Percentiles rank a stretch among this genome's conserved stretches.
Conservation (phyloP, 2,329 filamentous ascomycete species). For the Sodiomyces alkalinus region DNA sequence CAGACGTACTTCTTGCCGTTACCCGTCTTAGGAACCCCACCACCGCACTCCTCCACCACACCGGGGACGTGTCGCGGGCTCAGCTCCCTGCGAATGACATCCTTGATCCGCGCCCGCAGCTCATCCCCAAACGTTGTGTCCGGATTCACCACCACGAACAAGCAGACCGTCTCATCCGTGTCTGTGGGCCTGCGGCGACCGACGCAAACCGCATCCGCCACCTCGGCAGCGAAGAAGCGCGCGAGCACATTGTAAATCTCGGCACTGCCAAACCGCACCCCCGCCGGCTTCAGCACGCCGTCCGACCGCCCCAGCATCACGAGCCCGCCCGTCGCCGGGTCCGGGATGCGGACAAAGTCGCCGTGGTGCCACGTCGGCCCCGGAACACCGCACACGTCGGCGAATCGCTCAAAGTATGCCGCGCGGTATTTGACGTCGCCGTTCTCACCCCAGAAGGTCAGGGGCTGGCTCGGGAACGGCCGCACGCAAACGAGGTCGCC, state of each 20-base stretch:
- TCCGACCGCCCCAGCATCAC: conserved; percentile 88
- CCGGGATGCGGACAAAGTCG: conserved; percentile 62
- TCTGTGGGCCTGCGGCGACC: conserved; percentile 59
- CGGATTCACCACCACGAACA: conserved; percentile 69
- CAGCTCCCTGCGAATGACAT: conserved; percentile 57
- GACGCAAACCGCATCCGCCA: conserved; percentile 80
- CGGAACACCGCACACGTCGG: conserved; percentile 20
- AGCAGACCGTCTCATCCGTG: conserved; percentile 68
- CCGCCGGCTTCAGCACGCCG: conserved; percentile 81
- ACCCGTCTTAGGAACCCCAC: conserved; percentile 77
- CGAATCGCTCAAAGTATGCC: conserved; percentile 81
- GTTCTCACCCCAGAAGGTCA: conserved; percentile 67
- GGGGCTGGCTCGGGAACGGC: conserved; percentile 82
- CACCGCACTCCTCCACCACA: conserved; percentile 60
- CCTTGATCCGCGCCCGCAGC: conserved; percentile 48
- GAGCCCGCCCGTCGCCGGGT: conserved; percentile 58
- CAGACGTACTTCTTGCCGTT: conserved; percentile 86
- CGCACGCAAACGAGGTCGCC: conserved; percentile 79
- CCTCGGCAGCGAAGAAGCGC: conserved; percentile 60
- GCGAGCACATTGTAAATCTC: conserved; percentile 95
- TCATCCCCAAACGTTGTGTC: conserved; percentile 41
- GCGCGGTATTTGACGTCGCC: conserved; percentile 64
- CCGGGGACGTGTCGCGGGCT: conserved; percentile 83
- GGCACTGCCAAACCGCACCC: conserved; percentile 81
- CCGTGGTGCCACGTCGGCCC: conserved; percentile 75